Conservation (phyloP, 2,329 filamentous ascomycete species). For the Nemania sp. region DNA sequence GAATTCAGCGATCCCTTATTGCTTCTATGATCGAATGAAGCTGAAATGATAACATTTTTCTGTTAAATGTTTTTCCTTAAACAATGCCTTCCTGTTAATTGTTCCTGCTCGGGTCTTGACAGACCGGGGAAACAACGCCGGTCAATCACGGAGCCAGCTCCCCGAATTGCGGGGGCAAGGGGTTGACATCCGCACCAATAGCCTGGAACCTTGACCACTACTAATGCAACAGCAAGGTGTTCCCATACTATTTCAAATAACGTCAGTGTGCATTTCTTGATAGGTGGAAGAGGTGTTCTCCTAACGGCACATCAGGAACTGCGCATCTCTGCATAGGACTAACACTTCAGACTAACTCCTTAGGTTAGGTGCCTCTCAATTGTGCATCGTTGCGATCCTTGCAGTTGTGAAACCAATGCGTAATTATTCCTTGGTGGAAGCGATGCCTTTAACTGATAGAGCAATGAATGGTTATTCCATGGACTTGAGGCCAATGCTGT, state of each 20-base stretch:
- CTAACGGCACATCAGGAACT: not conserved
- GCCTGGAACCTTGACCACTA: not conserved
- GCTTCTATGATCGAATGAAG: too few species aligned
- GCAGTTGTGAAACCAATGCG: too few species aligned
- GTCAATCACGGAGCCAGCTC: too few species aligned
- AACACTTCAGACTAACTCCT: not conserved
- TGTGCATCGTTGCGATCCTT: not conserved
- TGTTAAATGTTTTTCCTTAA: too few species aligned
- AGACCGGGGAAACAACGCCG: too few species aligned
- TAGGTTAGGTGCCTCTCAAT: too few species aligned
- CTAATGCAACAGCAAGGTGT: not conserved
- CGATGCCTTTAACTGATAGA: not conserved
- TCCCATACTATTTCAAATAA: not conserved
- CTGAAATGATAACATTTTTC: too few species aligned
- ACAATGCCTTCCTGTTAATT: too few species aligned
- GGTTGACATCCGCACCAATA: conserved; percentile 7
- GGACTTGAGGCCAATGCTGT: not conserved
- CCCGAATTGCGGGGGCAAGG: too few species aligned
- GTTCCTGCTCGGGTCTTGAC: too few species aligned
- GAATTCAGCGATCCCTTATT: too few species aligned
- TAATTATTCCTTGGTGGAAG: conserved; percentile 10
- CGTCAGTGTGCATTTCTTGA: not conserved
- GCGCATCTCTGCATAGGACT: not conserved
- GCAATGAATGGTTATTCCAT: not conserved
- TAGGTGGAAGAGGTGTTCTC: conserved; percentile 9